phyloP scores from a whole-genome alignment of 164 flowering plant species.

The Liriodendron chinense region DNA sequence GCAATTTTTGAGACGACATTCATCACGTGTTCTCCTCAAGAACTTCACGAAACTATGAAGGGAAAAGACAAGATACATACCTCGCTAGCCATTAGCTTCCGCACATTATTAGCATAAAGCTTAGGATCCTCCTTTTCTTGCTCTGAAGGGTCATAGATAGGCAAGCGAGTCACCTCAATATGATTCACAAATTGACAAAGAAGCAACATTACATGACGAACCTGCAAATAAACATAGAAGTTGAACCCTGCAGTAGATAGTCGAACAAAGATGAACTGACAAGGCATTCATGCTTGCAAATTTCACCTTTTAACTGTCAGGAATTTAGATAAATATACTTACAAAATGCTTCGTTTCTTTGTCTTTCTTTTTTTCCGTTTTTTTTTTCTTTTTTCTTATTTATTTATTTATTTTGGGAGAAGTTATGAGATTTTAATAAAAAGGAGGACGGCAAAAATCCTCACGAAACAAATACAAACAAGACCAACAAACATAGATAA shows the following conservation, averaged over 20 bases:
- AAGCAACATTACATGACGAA: slow-evolving; percentile 80
- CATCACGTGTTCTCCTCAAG: not conserved
- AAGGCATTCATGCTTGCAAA: not conserved
- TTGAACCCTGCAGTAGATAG: not conserved
- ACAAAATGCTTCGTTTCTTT: not conserved
- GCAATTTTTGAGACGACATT: too few relatives aligned
- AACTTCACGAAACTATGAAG: not conserved
- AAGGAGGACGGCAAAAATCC: too few relatives aligned
- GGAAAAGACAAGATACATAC: slow-evolving; percentile 26
- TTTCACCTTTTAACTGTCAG: not conserved
- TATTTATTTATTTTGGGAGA: too few relatives aligned
- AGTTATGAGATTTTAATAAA: too few relatives aligned
- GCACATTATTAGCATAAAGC: slow-evolving; percentile 78
- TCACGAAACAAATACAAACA: too few relatives aligned
- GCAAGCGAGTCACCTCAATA: slow-evolving; percentile 71
- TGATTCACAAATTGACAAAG: slow-evolving; percentile 89
- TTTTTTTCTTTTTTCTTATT: too few relatives aligned
- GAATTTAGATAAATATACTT: not conserved
- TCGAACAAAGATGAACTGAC: not conserved
- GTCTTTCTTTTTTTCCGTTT: too few relatives aligned
- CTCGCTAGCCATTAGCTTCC: slow-evolving; percentile 89
- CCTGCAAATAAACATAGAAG: slow-evolving; percentile 45
- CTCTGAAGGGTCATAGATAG: slow-evolving; percentile 74
- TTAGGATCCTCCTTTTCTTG: slow-evolving; percentile 90
- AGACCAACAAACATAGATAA: too few relatives aligned